Evolutionary conservation across 2,329 filamentous ascomycete genomes (phyloP).

Genomic region (Alternaria alternata): DNA sequence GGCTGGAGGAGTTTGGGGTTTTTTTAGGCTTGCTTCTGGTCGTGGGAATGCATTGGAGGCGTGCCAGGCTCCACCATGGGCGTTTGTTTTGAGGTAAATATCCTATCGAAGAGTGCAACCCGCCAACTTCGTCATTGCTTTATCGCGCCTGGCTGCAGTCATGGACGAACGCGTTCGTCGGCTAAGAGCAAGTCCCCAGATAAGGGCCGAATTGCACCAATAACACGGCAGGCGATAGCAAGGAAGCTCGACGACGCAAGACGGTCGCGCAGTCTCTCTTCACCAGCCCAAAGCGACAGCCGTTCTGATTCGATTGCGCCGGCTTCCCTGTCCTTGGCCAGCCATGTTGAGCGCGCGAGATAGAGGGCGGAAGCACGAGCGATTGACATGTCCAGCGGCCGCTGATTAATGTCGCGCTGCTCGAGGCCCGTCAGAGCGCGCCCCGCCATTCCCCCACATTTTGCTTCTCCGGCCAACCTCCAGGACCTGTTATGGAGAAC

Average conservation of each 20-base stretch:
- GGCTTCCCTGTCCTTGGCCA: constrained; percentile 16
- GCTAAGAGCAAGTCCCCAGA: constrained; percentile 1
- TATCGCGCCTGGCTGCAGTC: constrained; percentile 4
- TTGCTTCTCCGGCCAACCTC: constrained; percentile 19
- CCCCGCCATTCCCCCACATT: constrained; percentile 33
- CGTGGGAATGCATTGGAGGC: neutral
- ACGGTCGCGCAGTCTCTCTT: constrained; percentile 6
- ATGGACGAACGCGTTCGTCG: constrained; percentile 5
- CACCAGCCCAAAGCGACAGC: constrained; percentile 20
- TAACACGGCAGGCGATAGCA: constrained; percentile 12
- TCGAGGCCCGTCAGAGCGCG: constrained; percentile 22
- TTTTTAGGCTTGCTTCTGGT: neutral
- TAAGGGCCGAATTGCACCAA: constrained; percentile 19
- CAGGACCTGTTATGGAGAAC: constrained; percentile 23
- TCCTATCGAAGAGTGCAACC: neutral
- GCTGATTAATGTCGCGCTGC: constrained; percentile 37
- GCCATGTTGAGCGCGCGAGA: constrained; percentile 27
- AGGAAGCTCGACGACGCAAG: neutral
- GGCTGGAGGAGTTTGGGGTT: neutral
- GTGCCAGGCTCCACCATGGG: neutral
- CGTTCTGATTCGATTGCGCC: constrained; percentile 15
- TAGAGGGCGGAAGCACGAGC: constrained; percentile 22
- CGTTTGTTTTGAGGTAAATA: neutral
- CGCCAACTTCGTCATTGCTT: neutral
- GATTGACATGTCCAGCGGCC: constrained; percentile 15